phyloP scores from a whole-genome alignment of 2,329 filamentous ascomycete species.

The Phoma sp. region DNA sequence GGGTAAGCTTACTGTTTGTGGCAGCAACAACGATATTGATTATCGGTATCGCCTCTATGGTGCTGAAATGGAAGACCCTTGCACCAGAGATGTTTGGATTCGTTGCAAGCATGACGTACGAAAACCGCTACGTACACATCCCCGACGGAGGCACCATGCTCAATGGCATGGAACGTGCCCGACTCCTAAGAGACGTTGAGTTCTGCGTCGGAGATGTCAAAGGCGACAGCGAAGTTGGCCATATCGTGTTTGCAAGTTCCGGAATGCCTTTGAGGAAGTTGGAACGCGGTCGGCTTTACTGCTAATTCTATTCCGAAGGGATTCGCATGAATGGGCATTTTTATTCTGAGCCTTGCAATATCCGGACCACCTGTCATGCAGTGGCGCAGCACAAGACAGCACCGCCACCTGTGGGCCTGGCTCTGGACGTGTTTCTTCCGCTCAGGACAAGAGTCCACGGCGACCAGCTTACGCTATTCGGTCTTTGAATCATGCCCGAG shows the following conservation, averaged over 20 bases:
- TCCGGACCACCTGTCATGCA: slow-evolving; percentile 8
- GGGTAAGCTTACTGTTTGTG: slow-evolving; percentile 34
- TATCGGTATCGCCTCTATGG: slow-evolving; percentile 22
- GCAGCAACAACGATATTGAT: slow-evolving; percentile 27
- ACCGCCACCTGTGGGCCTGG: not conserved
- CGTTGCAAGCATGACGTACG: slow-evolving; percentile 47
- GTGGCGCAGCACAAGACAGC: slow-evolving; percentile 21
- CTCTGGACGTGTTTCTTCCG: no score
- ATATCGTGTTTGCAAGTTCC: slow-evolving; percentile 43
- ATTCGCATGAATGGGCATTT: slow-evolving; percentile 3
- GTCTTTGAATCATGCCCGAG: not conserved
- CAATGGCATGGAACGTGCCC: slow-evolving; percentile 43
- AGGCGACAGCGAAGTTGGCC: slow-evolving; percentile 37
- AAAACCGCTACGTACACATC: slow-evolving; percentile 40
- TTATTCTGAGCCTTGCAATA: slow-evolving; percentile 10
- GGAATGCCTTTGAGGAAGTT: slow-evolving; percentile 35
- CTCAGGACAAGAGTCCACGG: no score
- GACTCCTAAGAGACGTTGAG: slow-evolving; percentile 40
- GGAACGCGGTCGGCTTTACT: slow-evolving; percentile 36
- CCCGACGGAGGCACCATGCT: slow-evolving; percentile 38
- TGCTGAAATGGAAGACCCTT: slow-evolving; percentile 36
- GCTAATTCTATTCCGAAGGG: slow-evolving; percentile 13
- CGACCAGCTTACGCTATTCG: not conserved
- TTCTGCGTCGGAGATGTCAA: slow-evolving; percentile 42
- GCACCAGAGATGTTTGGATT: slow-evolving; percentile 46